Evolutionary conservation across 1,139 yeast species (phyloP), one percentile per base, ranked within the genome.

Genomic region (Saccharomyces pastorianus): DNA sequence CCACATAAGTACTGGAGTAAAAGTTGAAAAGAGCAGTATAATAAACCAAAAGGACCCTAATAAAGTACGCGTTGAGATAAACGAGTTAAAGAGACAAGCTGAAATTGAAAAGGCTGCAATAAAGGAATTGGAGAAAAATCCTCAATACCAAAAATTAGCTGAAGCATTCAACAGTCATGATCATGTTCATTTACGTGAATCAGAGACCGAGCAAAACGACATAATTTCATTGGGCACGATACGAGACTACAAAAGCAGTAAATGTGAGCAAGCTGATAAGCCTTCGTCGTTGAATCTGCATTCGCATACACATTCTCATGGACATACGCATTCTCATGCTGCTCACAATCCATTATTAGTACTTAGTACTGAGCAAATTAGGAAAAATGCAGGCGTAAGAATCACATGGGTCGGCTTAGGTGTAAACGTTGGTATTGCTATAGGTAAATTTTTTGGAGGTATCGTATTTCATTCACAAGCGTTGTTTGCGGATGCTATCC

Each of bases 391-490:
- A 1, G 97, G 96, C 9, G 95, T 89, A 23, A 78, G 95, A 59
- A 89, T 93, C 64, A 93, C 99, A 0, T 86, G 96, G 88, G 76
- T 91, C 49, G 99, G 99, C 0, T 76, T 93, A 48, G 72, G 84
- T 38, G 88, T 88, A 51, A 93, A 93, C 66, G 81, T 89, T n/a
- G 83, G 85, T n/a, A 84, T 93, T 84, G 98, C 96, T 0, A 75
- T 81, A 8, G 84, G 95, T 29, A 93, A 93, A 68, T 93, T 90
- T 29, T 70, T 83, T 27, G 98, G 98, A 27, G 98, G 98, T 6
- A 77, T 89, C 20, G 83, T 83, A 49, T 93, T 91, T 78, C 96
- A 93, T 69, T 93, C 98, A 0, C 97, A 90, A 69, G 91, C 97
- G 1, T 77, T 93, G 57, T 71, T 90, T 48, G 99, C 98, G 1